Conservation (phyloP, 805 yeast species). For the Yamadazyma olivae region DNA sequence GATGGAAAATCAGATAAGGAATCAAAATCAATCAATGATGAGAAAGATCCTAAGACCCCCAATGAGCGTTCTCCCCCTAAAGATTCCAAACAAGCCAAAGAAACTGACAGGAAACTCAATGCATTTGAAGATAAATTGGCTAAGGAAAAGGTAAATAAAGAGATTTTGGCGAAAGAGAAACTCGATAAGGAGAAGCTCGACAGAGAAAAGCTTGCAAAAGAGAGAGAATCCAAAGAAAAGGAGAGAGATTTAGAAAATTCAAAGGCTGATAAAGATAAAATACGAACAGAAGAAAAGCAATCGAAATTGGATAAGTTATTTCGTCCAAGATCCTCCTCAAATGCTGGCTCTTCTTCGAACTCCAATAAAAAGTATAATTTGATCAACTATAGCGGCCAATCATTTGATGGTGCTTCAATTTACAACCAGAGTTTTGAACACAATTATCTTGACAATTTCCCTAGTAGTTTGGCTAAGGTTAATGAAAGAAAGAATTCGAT, state of each 20-base stretch:
- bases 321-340: constrained; percentile 10
- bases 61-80: background rate
- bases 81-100: background rate
- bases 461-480: background rate
- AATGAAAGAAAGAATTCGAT: background rate
- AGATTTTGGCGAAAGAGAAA: background rate
- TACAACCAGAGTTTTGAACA: constrained; percentile 10
- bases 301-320: constrained; percentile 13
- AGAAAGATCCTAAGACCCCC: background rate
- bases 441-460: constrained; percentile 4
- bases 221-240: background rate
- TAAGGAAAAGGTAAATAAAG: background rate
- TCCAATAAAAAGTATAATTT: constrained; percentile 8
- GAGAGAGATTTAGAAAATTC: constrained; percentile 1
- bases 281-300: background rate
- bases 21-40: background rate
- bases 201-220: background rate
- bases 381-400: constrained; percentile 11
- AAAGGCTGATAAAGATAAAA: background rate
- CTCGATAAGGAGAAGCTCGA: background rate
- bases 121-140: background rate
- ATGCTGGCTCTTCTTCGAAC: constrained; percentile 2
- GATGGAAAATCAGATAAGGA: background rate
- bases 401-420: constrained; percentile 12
- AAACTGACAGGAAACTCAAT: background rate